phyloP scores from a whole-genome alignment of 2,329 filamentous ascomycete genomes.

The Plenodomus lindquistii region DNA sequence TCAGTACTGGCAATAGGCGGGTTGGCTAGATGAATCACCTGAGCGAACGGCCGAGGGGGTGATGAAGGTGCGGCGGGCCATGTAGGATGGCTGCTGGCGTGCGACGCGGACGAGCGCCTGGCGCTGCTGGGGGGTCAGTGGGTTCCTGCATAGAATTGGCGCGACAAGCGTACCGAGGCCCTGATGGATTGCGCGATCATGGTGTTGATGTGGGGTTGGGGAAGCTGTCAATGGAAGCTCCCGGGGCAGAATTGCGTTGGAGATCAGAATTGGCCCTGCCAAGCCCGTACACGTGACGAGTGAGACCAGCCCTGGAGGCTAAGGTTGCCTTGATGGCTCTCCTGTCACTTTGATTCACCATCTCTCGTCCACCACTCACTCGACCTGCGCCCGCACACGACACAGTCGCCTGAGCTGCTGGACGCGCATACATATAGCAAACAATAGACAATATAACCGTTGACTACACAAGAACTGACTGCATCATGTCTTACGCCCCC shows the following conservation, averaged over 20 bases:
- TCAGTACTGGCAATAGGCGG: conserved; percentile 28
- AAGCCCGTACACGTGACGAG: too few relatives aligned
- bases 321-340: neutral
- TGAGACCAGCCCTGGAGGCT: too few relatives aligned
- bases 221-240: conserved; percentile 39
- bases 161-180: conserved; percentile 57
- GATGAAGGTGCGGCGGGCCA: conserved; percentile 66
- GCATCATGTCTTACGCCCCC: conserved; percentile 38
- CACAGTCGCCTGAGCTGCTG: conserved; percentile 13
- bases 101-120: conserved; percentile 64
- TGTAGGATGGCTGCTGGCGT: conserved; percentile 58
- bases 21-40: conserved; percentile 55
- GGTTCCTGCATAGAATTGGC: conserved; percentile 7
- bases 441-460: conserved; percentile 11
- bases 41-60: conserved; percentile 63
- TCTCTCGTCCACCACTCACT: conserved; percentile 21
- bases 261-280: too few relatives aligned
- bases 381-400: conserved; percentile 17
- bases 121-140: conserved; percentile 54
- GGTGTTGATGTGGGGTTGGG: conserved; percentile 38
- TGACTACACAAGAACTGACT: conserved; percentile 5
- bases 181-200: conserved; percentile 66
- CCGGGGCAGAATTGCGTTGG: too few relatives aligned
- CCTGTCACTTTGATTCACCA: neutral
- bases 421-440: conserved; percentile 18